Conservation (phyloP, 345 rosid genomes). For the Hibiscus trionum region DNA sequence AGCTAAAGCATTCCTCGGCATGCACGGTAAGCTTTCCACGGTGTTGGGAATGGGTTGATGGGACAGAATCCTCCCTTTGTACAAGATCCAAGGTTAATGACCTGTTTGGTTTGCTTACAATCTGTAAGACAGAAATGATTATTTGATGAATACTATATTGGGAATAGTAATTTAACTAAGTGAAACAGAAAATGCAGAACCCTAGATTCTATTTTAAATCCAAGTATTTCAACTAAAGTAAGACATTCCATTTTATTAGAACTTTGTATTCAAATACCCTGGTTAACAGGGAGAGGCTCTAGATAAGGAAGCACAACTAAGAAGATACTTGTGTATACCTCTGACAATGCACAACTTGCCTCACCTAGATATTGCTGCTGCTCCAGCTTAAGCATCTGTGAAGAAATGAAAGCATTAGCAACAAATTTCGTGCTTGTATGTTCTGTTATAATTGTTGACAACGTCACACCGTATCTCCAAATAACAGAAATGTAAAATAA, state of each 20-base stretch:
- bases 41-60: slow-evolving; percentile 28
- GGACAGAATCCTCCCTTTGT: slow-evolving; percentile 38
- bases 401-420: slow-evolving; percentile 11
- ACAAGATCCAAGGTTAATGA: slow-evolving; percentile 48
- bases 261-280: neutral
- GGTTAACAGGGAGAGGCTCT: neutral
- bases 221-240: neutral
- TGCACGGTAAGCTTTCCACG: slow-evolving; percentile 63
- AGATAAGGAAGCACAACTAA: neutral
- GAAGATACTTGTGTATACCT: slow-evolving; percentile 35
- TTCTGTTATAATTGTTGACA: neutral
- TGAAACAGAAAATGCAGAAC: neutral
- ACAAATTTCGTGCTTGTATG: neutral
- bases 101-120: slow-evolving; percentile 41
- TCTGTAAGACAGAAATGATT: slow-evolving; percentile 28
- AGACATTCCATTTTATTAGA: neutral
- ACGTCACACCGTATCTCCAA: neutral
- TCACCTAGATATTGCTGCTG: slow-evolving; percentile 72
- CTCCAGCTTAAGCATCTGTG: slow-evolving; percentile 64
- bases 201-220: neutral
- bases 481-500: neutral
- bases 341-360: slow-evolving; percentile 48
- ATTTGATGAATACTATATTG: neutral
- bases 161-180: neutral
- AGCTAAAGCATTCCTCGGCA: slow-evolving; percentile 80